phyloP scores from a whole-genome alignment of 805 yeast genomes.

The Limtongozyma cylindracea region DNA sequence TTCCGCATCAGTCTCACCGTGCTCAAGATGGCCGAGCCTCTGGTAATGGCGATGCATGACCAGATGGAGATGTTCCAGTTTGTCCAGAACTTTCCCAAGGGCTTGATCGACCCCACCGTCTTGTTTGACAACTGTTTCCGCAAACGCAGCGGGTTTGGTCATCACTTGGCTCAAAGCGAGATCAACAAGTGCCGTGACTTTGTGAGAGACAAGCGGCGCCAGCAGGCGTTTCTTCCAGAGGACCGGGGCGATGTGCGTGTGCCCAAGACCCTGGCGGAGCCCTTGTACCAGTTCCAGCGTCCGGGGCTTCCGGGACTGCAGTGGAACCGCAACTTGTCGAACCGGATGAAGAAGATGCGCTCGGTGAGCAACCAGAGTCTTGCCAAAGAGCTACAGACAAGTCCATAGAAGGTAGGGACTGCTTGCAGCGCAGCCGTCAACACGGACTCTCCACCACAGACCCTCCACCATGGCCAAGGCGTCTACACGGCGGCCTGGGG shows the following conservation, averaged over 20 bases:
- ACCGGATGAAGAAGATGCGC: too few relatives aligned
- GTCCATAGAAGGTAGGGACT: too few relatives aligned
- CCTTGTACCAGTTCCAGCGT: too few relatives aligned
- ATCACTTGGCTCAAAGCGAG: constrained; percentile 61
- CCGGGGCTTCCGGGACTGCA: too few relatives aligned
- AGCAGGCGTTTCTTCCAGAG: constrained; percentile 8
- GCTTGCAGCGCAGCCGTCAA: too few relatives aligned
- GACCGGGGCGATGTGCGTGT: constrained; percentile 6
- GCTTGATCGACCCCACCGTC: constrained; percentile 37
- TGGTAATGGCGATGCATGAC: constrained; percentile 11
- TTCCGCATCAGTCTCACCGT: constrained; percentile 68
- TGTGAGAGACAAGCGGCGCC: constrained; percentile 37
- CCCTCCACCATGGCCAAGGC: too few relatives aligned
- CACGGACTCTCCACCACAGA: too few relatives aligned
- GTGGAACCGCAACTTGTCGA: too few relatives aligned
- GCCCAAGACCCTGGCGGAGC: too few relatives aligned
- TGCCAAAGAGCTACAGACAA: too few relatives aligned
- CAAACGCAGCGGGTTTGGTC: constrained; percentile 33
- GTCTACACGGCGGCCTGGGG: too few relatives aligned
- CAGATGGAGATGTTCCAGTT: constrained; percentile 45
- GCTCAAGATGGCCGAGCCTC: constrained; percentile 25
- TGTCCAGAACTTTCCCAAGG: constrained; percentile 63
- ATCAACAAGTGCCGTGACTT: constrained; percentile 53
- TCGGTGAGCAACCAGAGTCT: too few relatives aligned
- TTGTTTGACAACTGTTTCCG: constrained; percentile 57